Evolutionary conservation across 2,329 filamentous ascomycete genomes (phyloP).

Genomic region (Gyromitra esculenta): DNA sequence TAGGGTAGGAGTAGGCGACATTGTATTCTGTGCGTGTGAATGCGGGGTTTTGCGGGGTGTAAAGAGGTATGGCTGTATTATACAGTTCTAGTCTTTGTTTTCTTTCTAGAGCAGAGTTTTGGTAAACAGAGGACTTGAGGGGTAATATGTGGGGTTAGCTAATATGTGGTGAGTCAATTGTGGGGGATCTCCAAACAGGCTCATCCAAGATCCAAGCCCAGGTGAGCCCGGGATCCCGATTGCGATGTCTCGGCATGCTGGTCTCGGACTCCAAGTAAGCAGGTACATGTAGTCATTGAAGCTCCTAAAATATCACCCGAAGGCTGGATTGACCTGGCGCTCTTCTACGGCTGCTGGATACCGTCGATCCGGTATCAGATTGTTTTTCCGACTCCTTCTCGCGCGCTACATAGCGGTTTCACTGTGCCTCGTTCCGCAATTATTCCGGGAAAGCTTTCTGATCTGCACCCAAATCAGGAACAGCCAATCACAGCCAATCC

Average conservation of each 20-base stretch:
- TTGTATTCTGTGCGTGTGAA: background rate
- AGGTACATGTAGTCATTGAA: background rate
- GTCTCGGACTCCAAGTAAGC: background rate
- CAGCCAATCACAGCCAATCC: background rate
- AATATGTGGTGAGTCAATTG: background rate
- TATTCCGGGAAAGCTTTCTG: background rate
- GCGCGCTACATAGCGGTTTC: conserved; percentile 22
- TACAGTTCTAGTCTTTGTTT: no score
- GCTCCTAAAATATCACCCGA: background rate
- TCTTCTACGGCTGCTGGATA: background rate
- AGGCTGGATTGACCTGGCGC: background rate
- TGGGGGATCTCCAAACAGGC: background rate
- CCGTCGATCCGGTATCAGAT: conserved; percentile 8
- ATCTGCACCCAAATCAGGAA: background rate
- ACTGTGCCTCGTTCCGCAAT: background rate
- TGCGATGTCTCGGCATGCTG: background rate
- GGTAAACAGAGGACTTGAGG: background rate
- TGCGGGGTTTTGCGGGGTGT: conserved; percentile 5
- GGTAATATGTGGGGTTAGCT: background rate
- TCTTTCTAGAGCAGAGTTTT: background rate
- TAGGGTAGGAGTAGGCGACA: conserved; percentile 9
- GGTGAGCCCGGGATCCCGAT: conserved; percentile 19
- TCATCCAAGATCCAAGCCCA: background rate
- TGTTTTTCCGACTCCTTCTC: conserved; percentile 7
- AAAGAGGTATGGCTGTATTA: background rate